phyloP scores from a whole-genome alignment of 768 basidiomycete genomes.

The Multifurca ochricompacta region DNA sequence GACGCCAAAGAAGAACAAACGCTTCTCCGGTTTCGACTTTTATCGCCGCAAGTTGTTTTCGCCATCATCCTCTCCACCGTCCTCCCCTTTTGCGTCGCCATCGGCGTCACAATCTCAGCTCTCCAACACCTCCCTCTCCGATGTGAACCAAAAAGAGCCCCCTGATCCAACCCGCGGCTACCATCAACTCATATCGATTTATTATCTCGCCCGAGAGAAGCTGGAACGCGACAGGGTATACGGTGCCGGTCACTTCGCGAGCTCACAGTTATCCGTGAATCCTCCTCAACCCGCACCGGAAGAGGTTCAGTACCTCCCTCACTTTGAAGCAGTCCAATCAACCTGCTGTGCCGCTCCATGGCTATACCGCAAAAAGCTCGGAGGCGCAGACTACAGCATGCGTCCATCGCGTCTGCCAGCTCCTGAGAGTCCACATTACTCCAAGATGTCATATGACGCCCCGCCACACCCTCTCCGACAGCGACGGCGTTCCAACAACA shows the following conservation, averaged over 20 bases:
- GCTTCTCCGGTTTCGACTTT: constrained; percentile 96
- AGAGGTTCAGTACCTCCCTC: constrained; percentile 22
- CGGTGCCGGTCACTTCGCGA: constrained; percentile 90
- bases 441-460: constrained; percentile 71
- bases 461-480: constrained; percentile 50
- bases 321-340: constrained; percentile 22
- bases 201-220: constrained; percentile 94
- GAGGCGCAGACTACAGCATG: constrained; percentile 74
- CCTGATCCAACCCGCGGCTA: constrained; percentile 87
- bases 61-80: constrained; percentile 38
- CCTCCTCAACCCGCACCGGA: constrained; percentile 5
- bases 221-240: constrained; percentile 90
- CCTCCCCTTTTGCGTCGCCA: constrained; percentile 52
- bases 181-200: constrained; percentile 93
- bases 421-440: constrained; percentile 75
- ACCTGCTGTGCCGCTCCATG: constrained; percentile 17
- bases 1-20: constrained; percentile 53
- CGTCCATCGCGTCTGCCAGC: constrained; percentile 73
- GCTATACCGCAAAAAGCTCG: constrained; percentile 32
- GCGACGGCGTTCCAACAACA: constrained; percentile 48
- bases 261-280: constrained; percentile 61
- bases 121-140: constrained; percentile 38
- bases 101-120: constrained; percentile 52
- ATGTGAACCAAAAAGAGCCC: constrained; percentile 38
- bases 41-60: constrained; percentile 85